These are phyloP conservation scores for Triglochin maritima DNA, from an alignment of 106 monocot genomes.

Conservation along the genomic window DNA sequence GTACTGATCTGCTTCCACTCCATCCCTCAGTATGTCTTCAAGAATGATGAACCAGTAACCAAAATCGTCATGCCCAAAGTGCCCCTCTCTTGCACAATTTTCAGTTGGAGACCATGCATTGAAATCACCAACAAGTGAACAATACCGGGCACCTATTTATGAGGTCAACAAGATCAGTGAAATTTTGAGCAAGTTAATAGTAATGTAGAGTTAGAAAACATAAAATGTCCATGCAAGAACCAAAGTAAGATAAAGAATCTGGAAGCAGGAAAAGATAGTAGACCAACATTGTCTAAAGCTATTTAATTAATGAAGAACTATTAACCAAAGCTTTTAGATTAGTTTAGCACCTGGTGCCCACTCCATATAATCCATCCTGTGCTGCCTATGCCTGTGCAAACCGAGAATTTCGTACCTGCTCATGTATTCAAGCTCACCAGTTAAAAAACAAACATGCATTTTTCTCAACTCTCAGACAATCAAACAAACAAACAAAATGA, in stretches of 20 bases:
- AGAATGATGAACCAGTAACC: constrained; percentile 98
- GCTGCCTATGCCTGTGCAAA: constrained; percentile 53
- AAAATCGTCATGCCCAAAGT: constrained; percentile 96
- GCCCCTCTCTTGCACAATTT: constrained; percentile 86
- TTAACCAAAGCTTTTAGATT: background rate
- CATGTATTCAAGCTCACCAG: background rate
- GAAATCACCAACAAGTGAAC: constrained; percentile 81
- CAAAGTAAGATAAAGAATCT: background rate
- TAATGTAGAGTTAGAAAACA: too few species aligned
- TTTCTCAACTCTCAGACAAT: background rate
- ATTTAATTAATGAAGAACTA: background rate
- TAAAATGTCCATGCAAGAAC: background rate
- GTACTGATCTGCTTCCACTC: constrained; percentile 73
- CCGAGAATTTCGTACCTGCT: constrained; percentile 52
- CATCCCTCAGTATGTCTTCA: constrained; percentile 80
- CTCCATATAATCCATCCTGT: constrained; percentile 71
- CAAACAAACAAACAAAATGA: background rate
- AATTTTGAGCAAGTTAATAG: background rate
- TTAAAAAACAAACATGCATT: background rate
- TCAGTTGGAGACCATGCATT: constrained; percentile 88
- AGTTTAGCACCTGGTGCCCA: constrained; percentile 52
- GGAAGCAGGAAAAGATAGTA: background rate
- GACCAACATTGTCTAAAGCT: background rate
- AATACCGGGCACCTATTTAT: constrained; percentile 72
- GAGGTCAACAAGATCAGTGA: background rate